A percentile compares a stretch with the other conserved stretches of the same genome.
These are phyloP conservation scores for Claviceps spartinae DNA, from an alignment of 2,329 filamentous ascomycete genomes.

Conservation along the genomic window DNA sequence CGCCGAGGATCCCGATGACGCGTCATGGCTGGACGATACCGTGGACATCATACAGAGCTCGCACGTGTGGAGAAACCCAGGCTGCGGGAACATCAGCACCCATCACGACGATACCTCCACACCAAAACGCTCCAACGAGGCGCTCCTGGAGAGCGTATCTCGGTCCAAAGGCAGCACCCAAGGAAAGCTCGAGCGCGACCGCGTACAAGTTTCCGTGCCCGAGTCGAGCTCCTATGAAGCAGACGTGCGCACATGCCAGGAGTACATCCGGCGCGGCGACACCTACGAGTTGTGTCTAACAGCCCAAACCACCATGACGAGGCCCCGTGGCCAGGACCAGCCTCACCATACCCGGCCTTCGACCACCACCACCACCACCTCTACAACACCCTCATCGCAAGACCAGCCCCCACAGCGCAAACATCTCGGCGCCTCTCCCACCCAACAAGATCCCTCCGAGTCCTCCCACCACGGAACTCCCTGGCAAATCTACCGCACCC, in stretches of 20 bases:
- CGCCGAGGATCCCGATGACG: conserved; percentile 13
- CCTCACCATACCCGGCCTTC: conserved; percentile 9
- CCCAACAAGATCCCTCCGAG: not conserved
- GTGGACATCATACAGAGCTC: conserved; percentile 20
- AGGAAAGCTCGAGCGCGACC: not conserved
- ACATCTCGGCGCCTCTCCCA: not conserved
- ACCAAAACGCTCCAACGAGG: conserved; percentile 8
- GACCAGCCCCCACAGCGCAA: not conserved
- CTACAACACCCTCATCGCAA: not conserved
- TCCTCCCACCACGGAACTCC: conserved; percentile 20
- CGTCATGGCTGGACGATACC: conserved; percentile 18
- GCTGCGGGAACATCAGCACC: not conserved
- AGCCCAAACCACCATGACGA: conserved; percentile 52
- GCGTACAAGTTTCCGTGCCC: conserved; percentile 24
- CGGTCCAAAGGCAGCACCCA: not conserved
- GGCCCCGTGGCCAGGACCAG: conserved; percentile 31
- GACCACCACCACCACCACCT: not conserved
- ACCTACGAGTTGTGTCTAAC: conserved; percentile 82
- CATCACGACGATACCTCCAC: not conserved
- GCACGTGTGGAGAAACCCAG: conserved; percentile 16
- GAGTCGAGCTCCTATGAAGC: conserved; percentile 42
- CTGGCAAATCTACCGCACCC: conserved; percentile 60
- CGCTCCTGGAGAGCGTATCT: conserved; percentile 5
- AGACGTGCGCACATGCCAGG: conserved; percentile 56
- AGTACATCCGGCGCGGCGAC: conserved; percentile 59